These are phyloP conservation scores for Mediolabrus comicus DNA, from an alignment of 108 stramenopile genomes.

Conservation along the genomic window DNA sequence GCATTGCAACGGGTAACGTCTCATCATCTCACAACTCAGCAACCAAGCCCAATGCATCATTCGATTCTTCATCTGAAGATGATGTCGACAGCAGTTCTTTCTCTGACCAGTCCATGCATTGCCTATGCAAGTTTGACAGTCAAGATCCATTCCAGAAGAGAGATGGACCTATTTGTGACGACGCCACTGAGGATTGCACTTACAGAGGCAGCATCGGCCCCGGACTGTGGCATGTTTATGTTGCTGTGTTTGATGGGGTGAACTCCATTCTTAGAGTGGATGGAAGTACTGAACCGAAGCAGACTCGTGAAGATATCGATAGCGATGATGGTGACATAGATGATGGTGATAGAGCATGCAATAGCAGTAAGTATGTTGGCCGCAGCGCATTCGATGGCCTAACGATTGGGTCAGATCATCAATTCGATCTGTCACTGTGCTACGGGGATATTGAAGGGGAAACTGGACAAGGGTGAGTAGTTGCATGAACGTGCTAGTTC, in stretches of 20 bases:
- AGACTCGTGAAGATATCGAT: conserved; percentile 18
- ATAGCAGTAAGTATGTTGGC: conserved; percentile 24
- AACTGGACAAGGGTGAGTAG: conserved; percentile 27
- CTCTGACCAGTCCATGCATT: conserved; percentile 24
- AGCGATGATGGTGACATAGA: conserved; percentile 5
- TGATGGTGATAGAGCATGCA: conserved; percentile 10
- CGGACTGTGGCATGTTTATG: conserved; percentile 82
- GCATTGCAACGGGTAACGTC: conserved; percentile 50
- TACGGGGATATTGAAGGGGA: conserved; percentile 80
- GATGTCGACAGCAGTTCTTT: conserved; percentile 24
- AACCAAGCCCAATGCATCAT: background rate
- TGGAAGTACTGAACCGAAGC: conserved; percentile 52
- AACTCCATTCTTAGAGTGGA: conserved; percentile 55
- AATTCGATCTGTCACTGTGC: conserved; percentile 79
- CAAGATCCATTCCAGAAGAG: conserved; percentile 25
- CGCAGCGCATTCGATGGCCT: conserved; percentile 67
- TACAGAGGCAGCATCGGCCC: conserved; percentile 64
- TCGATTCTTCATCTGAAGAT: conserved; percentile 1
- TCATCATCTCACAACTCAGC: background rate
- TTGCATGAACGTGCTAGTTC: background rate
- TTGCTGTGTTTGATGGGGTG: conserved; percentile 66
- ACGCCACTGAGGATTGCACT: conserved; percentile 40
- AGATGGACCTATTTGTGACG: conserved; percentile 23
- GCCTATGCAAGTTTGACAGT: conserved; percentile 35
- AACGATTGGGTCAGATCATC: conserved; percentile 84